Evolutionary conservation across 345 rosid genomes (phyloP), one percentile per base, ranked within the genome.

Genomic region (Orychophragmus violaceus): DNA sequence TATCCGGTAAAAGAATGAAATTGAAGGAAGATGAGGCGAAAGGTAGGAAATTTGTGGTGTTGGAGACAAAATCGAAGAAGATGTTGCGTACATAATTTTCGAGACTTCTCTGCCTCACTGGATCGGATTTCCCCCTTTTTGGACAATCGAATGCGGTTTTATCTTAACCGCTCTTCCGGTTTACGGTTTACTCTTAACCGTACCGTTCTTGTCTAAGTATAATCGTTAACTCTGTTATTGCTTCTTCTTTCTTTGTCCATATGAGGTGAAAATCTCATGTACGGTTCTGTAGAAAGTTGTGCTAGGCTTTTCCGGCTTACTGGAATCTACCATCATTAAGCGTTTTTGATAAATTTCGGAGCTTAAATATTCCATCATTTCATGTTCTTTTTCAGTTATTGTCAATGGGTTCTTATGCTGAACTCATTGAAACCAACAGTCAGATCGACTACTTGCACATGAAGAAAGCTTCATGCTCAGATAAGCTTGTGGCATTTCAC

Each of bases 381-480:
- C 59, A 74, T 66, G 73, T 70, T 80, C 72, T 17, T 79, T n/a
- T 66, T 64, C 80, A 69, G 44, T 44, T 74, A 60, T 59, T 77
- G 25, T 76, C 81, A 3, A 44, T 75, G 1, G 75, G 65, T 19
- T 49, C 73, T 45, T 88, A 62, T 72, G 55, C 55, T 41, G 50
- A 81, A 19, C 79, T 82, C 57, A 64, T 84, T 10, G 70, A 76
- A 33, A 51, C 54, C 1, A 83, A 46, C 70, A 35, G 74, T 49
- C 82, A 54, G 45, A 71, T 56, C 87, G 79, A 71, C 56, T 85
- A 4, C 22, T 81, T 24, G 44, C 25, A 17, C 49, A 11, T 89
- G 88, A 22, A 83, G 64, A 70, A 18, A 21, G 23, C 82, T 90
- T 33, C 94, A 92, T 59, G 85, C 81, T 13, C 86, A 72, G n/a